Base-by-base conservation (phyloP, 331 rosid genomes). In the Quercus phellos region DNA sequence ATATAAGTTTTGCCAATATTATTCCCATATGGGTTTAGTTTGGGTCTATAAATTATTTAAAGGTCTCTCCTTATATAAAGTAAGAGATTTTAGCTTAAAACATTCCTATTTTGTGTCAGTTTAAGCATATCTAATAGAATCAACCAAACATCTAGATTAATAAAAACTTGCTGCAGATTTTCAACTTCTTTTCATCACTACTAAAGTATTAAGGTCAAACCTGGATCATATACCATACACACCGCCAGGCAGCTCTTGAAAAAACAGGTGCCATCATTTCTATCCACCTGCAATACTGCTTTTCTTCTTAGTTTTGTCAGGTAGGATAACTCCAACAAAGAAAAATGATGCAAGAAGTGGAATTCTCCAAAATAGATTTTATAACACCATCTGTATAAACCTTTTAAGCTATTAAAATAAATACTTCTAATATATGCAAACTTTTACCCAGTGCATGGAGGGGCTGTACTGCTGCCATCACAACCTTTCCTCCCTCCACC, bases 181-280 rank as follows among this genome's bases (percentile, higher is more conserved):
- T 30, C 4, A 1, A 17, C 32, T 21, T 17, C n/a, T 29, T 64
- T 64, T 43, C 11, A 68, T 70, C 51, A n/a, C 38, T n/a, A 1
- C 4, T 54, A 17, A 51, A 21, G 38, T 13, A 68, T 21, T 81
- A 34, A 71, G 38, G 55, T 24, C 81, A 74, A 75, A 90, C 98
- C 94, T 94, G 99, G 84, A 94, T 91, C 98, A 94, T 89, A 73
- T 88, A 81, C 99, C 99, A 94, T 35, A 86, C 97, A 18, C 99
- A 94, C 18, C 92, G 98, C 99, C 99, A 94, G 0, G 99, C 90
- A 43, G 90, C 84, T 88, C 72, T 83, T 10, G 99, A 94, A 78
- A 94, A 94, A 78, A 92, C 99, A 43, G 99, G 99, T 68, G 99
- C 99, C 99, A 94, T 94, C 92, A 94, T 85, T 88, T 94, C 99